A percentile compares a stretch with the other conserved stretches of the same genome.
phyloP scores from a whole-genome alignment of 208 protist species.

The Crithidia thermophila region DNA sequence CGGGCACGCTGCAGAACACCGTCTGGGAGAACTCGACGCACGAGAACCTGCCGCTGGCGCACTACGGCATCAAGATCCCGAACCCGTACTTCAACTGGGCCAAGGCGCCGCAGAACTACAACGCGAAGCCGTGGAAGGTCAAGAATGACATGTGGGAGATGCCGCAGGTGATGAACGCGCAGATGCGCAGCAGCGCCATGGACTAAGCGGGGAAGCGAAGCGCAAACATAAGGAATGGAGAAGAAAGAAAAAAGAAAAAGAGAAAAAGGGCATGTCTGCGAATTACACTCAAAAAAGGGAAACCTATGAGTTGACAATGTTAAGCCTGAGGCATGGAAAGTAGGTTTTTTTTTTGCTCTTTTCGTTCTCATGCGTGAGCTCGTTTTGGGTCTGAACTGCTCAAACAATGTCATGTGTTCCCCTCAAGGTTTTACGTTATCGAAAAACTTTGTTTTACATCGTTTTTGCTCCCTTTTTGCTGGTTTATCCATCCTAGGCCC shows the following conservation, averaged over 20 bases:
- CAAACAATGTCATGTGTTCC: no score
- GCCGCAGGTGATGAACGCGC: slow-evolving; percentile 71
- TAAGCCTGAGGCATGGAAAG: no score
- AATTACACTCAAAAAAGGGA: no score
- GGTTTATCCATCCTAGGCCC: no score
- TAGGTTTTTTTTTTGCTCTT: no score
- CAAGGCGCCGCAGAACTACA: slow-evolving; percentile 80
- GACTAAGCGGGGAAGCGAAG: slow-evolving; percentile 30
- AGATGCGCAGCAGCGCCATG: slow-evolving; percentile 56
- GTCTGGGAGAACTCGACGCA: slow-evolving; percentile 81
- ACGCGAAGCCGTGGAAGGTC: slow-evolving; percentile 55
- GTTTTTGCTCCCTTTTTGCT: no score
- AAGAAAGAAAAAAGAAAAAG: slow-evolving; percentile 20
- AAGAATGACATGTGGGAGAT: slow-evolving; percentile 90
- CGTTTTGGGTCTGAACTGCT: no score
- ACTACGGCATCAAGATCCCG: slow-evolving; percentile 44
- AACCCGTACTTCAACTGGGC: slow-evolving; percentile 91
- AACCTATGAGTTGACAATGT: no score
- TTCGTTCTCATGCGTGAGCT: no score
- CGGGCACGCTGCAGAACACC: slow-evolving; percentile 69
- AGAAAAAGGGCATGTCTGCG: no score
- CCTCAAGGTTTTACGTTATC: no score
- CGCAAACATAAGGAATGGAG: slow-evolving; percentile 12
- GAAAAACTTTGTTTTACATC: no score
- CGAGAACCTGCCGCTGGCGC: slow-evolving; percentile 65